Conservation (phyloP, 192 early-diverging fungal genomes). For the Coemansia furcata region DNA sequence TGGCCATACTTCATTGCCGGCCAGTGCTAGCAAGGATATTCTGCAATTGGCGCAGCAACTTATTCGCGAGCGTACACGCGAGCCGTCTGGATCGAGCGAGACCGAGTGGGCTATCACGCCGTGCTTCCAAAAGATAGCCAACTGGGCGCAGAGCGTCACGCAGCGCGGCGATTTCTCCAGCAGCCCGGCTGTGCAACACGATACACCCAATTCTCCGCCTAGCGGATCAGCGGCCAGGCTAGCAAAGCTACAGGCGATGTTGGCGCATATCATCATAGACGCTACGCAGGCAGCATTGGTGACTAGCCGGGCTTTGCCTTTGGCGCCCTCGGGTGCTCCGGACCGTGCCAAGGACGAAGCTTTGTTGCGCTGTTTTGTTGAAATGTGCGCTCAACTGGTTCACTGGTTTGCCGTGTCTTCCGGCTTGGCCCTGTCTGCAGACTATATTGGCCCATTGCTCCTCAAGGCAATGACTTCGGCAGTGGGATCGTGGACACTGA, state of each 20-base stretch:
- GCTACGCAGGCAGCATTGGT: conserved; percentile 29
- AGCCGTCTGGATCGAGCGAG: conserved; percentile 17
- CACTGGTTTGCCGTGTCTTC: conserved; percentile 23
- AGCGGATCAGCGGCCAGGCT: neutral
- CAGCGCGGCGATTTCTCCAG: conserved; percentile 15
- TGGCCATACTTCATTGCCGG: conserved; percentile 11
- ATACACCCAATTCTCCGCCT: conserved; percentile 10
- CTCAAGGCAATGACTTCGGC: conserved; percentile 9
- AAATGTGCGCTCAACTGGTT: conserved; percentile 27
- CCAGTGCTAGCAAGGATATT: conserved; percentile 19
- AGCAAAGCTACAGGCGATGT: conserved; percentile 18
- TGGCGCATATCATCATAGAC: conserved; percentile 14
- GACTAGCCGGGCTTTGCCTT: conserved; percentile 7
- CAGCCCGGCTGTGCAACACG: conserved; percentile 11
- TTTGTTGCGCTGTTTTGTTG: conserved; percentile 24
- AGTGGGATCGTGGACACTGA: conserved; percentile 12
- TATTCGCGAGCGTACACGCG: conserved; percentile 20
- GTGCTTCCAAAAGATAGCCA: conserved; percentile 42
- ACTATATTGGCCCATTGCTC: conserved; percentile 1
- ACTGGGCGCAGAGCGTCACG: conserved; percentile 10
- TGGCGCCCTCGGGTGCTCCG: conserved; percentile 1
- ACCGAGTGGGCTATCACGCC: conserved; percentile 28
- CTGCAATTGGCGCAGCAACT: conserved; percentile 39
- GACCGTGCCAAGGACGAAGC: conserved; percentile 23
- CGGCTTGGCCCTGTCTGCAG: conserved; percentile 16